Evolutionary conservation across 2,329 filamentous ascomycete species (phyloP).

Genomic region (Westerdykella aurantiaca): DNA sequence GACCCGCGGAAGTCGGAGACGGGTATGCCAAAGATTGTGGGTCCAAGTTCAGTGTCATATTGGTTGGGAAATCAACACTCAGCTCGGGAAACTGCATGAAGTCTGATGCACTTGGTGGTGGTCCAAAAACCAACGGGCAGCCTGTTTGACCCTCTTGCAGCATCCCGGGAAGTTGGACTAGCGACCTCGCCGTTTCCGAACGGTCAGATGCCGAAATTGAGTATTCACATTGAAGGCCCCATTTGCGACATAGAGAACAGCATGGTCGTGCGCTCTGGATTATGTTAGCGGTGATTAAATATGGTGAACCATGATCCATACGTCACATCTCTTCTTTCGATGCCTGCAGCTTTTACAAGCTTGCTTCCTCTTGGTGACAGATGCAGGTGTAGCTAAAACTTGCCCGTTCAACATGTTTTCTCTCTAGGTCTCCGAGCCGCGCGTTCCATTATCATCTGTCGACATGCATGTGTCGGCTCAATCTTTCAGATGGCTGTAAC

Average conservation of each 20-base stretch:
- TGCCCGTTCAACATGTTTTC: constrained; percentile 5
- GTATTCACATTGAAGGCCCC: constrained; percentile 22
- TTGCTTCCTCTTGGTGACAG: constrained; percentile 28
- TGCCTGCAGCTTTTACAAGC: constrained; percentile 29
- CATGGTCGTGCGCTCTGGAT: constrained; percentile 18
- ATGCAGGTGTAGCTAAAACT: constrained; percentile 18
- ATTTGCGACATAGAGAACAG: constrained; percentile 22
- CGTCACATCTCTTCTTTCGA: constrained; percentile 32
- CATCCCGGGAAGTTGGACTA: neutral
- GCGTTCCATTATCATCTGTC: no score
- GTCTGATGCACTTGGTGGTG: neutral
- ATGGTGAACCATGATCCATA: constrained; percentile 5
- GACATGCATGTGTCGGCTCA: no score
- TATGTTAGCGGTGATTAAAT: constrained; percentile 1
- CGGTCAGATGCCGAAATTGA: neutral
- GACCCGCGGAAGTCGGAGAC: constrained; percentile 1
- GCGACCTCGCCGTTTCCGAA: neutral
- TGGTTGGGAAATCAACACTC: constrained; percentile 1
- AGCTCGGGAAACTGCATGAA: constrained; percentile 9
- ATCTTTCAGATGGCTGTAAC: no score
- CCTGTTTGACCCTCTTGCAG: constrained; percentile 1
- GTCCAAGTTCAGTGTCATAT: neutral
- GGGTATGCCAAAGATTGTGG: constrained; percentile 2
- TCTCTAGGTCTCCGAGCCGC: no score
- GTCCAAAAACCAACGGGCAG: constrained; percentile 1